Evolutionary conservation across 108 stramenopile genomes (phyloP).

Genomic region (Cyclotella choctawhatcheeana): DNA sequence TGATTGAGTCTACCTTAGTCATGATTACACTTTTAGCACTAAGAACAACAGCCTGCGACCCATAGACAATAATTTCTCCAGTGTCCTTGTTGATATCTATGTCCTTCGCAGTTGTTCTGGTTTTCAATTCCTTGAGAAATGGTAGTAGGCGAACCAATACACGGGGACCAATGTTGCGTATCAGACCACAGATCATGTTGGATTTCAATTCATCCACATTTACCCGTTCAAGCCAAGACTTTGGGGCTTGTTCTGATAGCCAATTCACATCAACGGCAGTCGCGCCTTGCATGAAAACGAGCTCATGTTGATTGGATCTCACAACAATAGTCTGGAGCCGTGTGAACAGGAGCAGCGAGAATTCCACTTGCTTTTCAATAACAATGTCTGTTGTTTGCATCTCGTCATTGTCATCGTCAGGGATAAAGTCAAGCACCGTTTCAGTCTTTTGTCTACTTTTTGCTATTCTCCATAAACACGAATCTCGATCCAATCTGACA

Average conservation of each 20-base stretch:
- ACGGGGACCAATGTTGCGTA: constrained; percentile 5
- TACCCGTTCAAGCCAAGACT: neutral
- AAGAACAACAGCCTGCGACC: neutral
- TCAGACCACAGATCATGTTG: neutral
- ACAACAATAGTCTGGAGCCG: neutral
- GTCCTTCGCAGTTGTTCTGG: neutral
- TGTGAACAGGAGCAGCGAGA: constrained; percentile 1
- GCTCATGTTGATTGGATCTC: neutral
- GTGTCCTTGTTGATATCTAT: neutral
- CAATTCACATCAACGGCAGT: constrained; percentile 1
- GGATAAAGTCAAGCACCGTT: neutral
- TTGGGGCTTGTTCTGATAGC: neutral
- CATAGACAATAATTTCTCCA: constrained; percentile 4
- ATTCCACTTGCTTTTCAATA: neutral
- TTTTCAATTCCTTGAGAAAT: neutral
- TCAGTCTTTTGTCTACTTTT: neutral
- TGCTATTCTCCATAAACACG: neutral
- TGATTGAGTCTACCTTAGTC: neutral
- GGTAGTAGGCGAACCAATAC: neutral
- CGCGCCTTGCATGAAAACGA: constrained; percentile 8
- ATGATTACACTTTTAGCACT: neutral
- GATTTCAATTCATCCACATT: neutral
- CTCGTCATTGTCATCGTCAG: constrained; percentile 3
- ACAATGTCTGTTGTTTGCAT: neutral
- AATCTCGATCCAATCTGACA: constrained; percentile 1